Conservation (phyloP, 2,329 filamentous ascomycete genomes). For the Rhinocladiella mackenziei region DNA sequence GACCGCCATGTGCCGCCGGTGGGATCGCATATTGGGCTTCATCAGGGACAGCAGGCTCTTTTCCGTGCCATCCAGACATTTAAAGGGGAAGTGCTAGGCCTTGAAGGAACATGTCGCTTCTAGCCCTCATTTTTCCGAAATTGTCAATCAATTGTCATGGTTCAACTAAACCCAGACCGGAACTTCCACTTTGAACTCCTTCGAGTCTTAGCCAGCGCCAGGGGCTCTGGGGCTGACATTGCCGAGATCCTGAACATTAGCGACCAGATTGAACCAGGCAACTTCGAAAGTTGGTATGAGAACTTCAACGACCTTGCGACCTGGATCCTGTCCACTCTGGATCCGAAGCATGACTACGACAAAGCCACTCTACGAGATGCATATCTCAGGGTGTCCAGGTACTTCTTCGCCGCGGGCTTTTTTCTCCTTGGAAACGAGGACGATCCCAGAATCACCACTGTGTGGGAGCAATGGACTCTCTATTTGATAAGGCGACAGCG, state of each 20-base stretch:
- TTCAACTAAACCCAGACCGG: conserved; percentile 23
- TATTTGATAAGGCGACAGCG: conserved; percentile 41
- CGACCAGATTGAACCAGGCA: conserved; percentile 23
- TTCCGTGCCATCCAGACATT: no score
- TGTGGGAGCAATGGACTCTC: conserved; percentile 38
- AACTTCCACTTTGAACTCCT: conserved; percentile 26
- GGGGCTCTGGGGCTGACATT: conserved; percentile 22
- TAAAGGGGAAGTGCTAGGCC: no score
- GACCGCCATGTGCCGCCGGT: no score
- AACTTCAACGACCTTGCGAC: conserved; percentile 21
- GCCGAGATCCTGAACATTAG: conserved; percentile 21
- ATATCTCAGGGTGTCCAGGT: conserved; percentile 40
- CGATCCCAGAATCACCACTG: conserved; percentile 39
- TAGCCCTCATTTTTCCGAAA: no score
- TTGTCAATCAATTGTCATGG: no score
- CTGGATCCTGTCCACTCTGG: neutral
- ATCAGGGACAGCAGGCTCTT: no score
- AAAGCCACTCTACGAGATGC: conserved; percentile 29
- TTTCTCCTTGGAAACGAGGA: conserved; percentile 41
- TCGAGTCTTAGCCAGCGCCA: conserved; percentile 13
- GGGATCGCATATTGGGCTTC: no score
- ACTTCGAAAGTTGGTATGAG: conserved; percentile 21
- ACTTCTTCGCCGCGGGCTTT: conserved; percentile 43
- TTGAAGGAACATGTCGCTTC: no score
- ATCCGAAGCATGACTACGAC: conserved; percentile 11